Conservation (phyloP, 1,139 yeast species). For the Zhuliangozyma parablackwelliae region DNA sequence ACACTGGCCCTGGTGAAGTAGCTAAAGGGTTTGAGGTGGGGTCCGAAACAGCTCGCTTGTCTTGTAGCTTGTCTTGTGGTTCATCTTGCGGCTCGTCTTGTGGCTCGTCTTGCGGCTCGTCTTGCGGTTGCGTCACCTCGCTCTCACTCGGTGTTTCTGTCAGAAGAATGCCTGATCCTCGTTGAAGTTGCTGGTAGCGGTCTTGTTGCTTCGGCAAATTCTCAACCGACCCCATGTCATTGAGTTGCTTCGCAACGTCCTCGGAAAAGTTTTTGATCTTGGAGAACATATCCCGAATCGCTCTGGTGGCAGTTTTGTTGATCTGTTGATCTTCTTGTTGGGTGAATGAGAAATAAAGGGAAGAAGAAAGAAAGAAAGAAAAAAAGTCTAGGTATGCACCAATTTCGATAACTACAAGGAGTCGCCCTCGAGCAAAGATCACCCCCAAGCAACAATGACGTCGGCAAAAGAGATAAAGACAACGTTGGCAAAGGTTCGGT, state of each 20-base stretch:
- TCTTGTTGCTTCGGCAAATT: slow-evolving; percentile 13
- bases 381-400: background rate
- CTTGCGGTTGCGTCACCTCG: slow-evolving; percentile 45
- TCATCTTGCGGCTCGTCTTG: slow-evolving; percentile 1
- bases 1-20: background rate
- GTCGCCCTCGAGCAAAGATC: no score
- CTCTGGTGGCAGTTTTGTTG: background rate
- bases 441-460: slow-evolving; percentile 1
- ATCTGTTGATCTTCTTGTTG: no score
- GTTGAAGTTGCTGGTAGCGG: slow-evolving; percentile 29
- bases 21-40: slow-evolving; percentile 15
- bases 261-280: slow-evolving; percentile 56
- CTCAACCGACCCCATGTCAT: slow-evolving; percentile 23
- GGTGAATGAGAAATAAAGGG: background rate
- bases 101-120: slow-evolving; percentile 19
- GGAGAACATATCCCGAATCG: slow-evolving; percentile 20
- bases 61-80: no score
- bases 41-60: background rate
- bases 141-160: slow-evolving; percentile 43
- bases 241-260: slow-evolving; percentile 44
- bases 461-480: slow-evolving; percentile 12
- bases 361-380: background rate
- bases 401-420: no score
- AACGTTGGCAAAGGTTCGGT: slow-evolving; percentile 12
- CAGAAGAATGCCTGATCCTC: slow-evolving; percentile 26